A percentile compares a stretch with the other conserved stretches of the same genome.
These are phyloP conservation scores for Umbellularia californica DNA, from an alignment of 164 flowering plant genomes.

Conservation along the genomic window DNA sequence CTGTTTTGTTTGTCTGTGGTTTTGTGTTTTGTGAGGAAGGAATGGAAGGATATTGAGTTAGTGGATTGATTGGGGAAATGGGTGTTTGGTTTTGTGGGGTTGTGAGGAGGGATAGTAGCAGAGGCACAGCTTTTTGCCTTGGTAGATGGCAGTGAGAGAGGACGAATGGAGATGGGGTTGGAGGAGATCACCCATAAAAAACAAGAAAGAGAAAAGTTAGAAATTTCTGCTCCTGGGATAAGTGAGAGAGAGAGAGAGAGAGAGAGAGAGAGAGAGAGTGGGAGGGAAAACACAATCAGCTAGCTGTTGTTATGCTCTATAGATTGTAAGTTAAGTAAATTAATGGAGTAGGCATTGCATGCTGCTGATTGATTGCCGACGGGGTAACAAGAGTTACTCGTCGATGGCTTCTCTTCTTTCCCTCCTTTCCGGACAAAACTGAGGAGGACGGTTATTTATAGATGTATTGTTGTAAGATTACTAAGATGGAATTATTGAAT, in stretches of 20 bases:
- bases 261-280: not conserved
- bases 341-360: too few relatives aligned
- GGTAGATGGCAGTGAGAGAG: not conserved
- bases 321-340: too few relatives aligned
- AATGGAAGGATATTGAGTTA: too few relatives aligned
- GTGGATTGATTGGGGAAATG: conserved; percentile 11
- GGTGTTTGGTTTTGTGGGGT: not conserved
- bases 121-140: conserved; percentile 2
- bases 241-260: not conserved
- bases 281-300: not conserved
- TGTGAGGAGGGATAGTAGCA: not conserved
- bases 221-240: not conserved
- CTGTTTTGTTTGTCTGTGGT: not conserved
- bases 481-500: too few relatives aligned
- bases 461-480: too few relatives aligned
- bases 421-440: too few relatives aligned
- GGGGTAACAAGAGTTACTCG: too few relatives aligned
- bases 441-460: too few relatives aligned
- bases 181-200: conserved; percentile 11
- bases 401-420: too few relatives aligned
- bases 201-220: too few relatives aligned
- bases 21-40: too few relatives aligned
- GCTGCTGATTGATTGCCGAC: too few relatives aligned
- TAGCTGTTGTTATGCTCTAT: not conserved
- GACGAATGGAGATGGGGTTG: conserved; percentile 15